Evolutionary conservation across 805 yeast genomes (phyloP), one percentile per base, ranked within the genome.

Genomic region (Geotrichum ghanense): DNA sequence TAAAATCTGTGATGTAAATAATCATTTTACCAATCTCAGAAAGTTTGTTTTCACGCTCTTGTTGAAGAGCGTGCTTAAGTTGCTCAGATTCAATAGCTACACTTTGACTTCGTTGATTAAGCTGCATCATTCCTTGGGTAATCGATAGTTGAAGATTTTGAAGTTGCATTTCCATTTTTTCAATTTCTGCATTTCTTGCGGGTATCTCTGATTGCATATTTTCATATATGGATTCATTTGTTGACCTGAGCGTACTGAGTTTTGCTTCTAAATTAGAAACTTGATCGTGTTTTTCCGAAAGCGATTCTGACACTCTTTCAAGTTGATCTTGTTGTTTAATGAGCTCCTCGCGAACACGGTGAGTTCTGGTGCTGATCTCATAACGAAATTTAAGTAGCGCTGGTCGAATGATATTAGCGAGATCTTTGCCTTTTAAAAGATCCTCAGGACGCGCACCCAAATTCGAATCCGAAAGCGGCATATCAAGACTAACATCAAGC

Each of bases 151-250:
- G 71, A 59, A 75, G 67, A 10, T 66, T 67, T 44, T 73, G 73
- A 43, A 81, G 61, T 48, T 79, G 83, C 31, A 75, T 69, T 51
- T 79, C 83, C 46, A 78, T 61, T 56, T 74, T 73, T 59, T 81
- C 89, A 45, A 79, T 72, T 57, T 82, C 83, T n/a, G 79, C 73
- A 45, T 75, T 73, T 48, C 77, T 74, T 35, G 75, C 64, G 31
- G 73, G 67, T 22, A 73, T 64, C 51, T 78, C 78, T 53, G 75
- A 66, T 41, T 70, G 65, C 76, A 74, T 71, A 41, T 73, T 67
- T 52, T 75, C 79, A 54, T 72, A 73, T 9, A 76, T 63, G 45
- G 75, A 77, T 42, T 80, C 84, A 50, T 74, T 76, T 24, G 69
- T 70, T 19, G 73, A 64, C 54, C 77, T 78, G 22, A 68, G 63